phyloP scores from a whole-genome alignment of 2,329 filamentous ascomycete genomes.

The Colletotrichum coccodes region DNA sequence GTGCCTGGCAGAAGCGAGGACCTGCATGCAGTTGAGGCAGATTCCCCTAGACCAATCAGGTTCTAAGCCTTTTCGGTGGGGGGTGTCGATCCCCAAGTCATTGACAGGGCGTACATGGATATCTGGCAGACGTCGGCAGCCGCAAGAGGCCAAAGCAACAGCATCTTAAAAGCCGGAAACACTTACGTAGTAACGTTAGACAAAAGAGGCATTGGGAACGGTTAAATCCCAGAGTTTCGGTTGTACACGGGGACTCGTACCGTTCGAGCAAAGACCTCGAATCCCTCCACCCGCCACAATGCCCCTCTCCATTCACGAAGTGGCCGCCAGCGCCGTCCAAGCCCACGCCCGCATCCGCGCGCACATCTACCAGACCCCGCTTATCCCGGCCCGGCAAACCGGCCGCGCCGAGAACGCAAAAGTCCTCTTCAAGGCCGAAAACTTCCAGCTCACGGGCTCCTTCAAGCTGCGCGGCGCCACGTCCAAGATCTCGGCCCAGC shows the following conservation, averaged over 20 bases:
- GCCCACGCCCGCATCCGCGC: constrained; percentile 32
- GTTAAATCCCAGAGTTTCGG: too few relatives aligned
- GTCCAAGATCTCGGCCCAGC: constrained; percentile 36
- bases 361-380: constrained; percentile 37
- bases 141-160: too few relatives aligned
- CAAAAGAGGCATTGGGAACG: too few relatives aligned
- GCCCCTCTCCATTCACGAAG: constrained; percentile 15
- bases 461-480: constrained; percentile 40
- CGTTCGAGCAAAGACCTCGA: too few relatives aligned
- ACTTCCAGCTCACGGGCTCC: constrained; percentile 39
- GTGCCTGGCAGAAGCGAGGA: neutral
- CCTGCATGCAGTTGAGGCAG: neutral
- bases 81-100: neutral
- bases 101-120: neutral
- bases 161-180: too few relatives aligned
- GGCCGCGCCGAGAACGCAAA: constrained; percentile 1
- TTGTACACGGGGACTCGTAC: too few relatives aligned
- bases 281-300: neutral
- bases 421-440: constrained; percentile 39
- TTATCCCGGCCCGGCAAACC: constrained; percentile 30
- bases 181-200: too few relatives aligned
- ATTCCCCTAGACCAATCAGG: neutral
- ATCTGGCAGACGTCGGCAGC: neutral
- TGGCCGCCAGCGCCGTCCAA: constrained; percentile 30
- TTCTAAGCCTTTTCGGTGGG: neutral